phyloP scores from a whole-genome alignment of 306 rosid species.

The Myrica gale region DNA sequence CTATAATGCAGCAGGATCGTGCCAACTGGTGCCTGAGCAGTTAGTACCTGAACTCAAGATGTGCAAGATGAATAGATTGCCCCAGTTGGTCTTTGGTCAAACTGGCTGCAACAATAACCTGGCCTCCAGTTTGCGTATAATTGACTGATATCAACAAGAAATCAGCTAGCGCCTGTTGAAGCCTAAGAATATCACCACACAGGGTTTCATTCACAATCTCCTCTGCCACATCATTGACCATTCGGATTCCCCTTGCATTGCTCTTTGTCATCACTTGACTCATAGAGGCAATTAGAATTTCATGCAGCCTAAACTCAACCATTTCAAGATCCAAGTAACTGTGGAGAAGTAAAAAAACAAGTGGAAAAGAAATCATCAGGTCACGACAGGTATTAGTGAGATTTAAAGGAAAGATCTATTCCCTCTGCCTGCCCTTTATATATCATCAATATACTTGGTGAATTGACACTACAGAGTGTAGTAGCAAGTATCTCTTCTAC shows the following conservation, averaged over 20 bases:
- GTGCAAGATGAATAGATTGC: conserved; percentile 75
- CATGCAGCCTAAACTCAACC: conserved; percentile 80
- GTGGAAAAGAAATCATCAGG: neutral
- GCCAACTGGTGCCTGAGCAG: neutral
- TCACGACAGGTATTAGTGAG: conserved; percentile 13
- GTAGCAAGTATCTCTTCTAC: conserved; percentile 11
- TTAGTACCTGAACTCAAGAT: conserved; percentile 71
- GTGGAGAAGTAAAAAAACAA: conserved; percentile 28
- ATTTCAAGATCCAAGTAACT: conserved; percentile 85
- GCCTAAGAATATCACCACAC: conserved; percentile 79
- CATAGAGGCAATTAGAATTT: conserved; percentile 62
- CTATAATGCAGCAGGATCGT: conserved; percentile 3
- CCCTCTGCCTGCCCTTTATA: neutral
- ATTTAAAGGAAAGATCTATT: conserved; percentile 3
- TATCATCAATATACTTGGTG: neutral
- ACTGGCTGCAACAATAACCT: conserved; percentile 53
- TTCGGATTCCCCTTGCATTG: conserved; percentile 46
- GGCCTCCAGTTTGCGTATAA: conserved; percentile 64
- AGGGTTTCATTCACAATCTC: conserved; percentile 50
- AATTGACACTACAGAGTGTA: neutral
- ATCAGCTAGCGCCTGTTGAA: conserved; percentile 84
- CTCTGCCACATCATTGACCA: conserved; percentile 66
- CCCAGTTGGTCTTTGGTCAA: conserved; percentile 74
- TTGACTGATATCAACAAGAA: conserved; percentile 62
- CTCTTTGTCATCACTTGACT: conserved; percentile 76